Conservation (phyloP, 108 stramenopile species). For the Fistulifera solaris region DNA sequence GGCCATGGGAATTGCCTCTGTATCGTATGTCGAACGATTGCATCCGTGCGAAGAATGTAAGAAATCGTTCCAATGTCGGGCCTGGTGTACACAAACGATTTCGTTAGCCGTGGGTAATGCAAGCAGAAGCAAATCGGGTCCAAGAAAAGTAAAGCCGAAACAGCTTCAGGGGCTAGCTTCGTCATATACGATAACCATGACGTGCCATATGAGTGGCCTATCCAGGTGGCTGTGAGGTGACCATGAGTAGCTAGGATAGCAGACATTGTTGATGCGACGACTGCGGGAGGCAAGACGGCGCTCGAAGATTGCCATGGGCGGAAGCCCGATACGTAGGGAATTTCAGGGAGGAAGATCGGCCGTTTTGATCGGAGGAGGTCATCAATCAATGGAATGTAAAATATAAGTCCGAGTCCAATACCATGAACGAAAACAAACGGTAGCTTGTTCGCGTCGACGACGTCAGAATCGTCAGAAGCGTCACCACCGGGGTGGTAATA, state of each 20-base stretch:
- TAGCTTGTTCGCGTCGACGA: slow-evolving; percentile 19
- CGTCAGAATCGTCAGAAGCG: slow-evolving; percentile 14
- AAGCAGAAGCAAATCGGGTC: slow-evolving; percentile 86
- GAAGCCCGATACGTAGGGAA: slow-evolving; percentile 74
- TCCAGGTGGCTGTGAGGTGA: slow-evolving; percentile 49
- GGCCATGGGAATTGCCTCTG: slow-evolving; percentile 80
- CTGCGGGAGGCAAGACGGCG: slow-evolving; percentile 60
- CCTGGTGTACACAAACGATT: slow-evolving; percentile 70
- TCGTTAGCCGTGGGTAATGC: slow-evolving; percentile 58
- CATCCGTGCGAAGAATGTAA: slow-evolving; percentile 74
- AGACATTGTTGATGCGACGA: slow-evolving; percentile 60
- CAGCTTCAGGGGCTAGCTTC: slow-evolving; percentile 62
- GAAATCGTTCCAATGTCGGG: slow-evolving; percentile 67
- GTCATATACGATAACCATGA: slow-evolving; percentile 73
- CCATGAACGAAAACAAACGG: slow-evolving; percentile 84
- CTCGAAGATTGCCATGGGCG: slow-evolving; percentile 72
- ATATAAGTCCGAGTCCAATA: slow-evolving; percentile 73
- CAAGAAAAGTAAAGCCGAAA: slow-evolving; percentile 67
- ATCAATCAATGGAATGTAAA: slow-evolving; percentile 66
- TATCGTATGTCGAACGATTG: slow-evolving; percentile 76
- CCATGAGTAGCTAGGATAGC: slow-evolving; percentile 76
- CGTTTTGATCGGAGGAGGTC: slow-evolving; percentile 50
- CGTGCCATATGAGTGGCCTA: slow-evolving; percentile 81
- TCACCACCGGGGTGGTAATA: slow-evolving; percentile 64
- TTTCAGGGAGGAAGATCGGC: slow-evolving; percentile 72